Evolutionary conservation across 768 basidiomycete species (phyloP), one percentile per base, ranked within the genome.

Genomic region (Russula sp.): DNA sequence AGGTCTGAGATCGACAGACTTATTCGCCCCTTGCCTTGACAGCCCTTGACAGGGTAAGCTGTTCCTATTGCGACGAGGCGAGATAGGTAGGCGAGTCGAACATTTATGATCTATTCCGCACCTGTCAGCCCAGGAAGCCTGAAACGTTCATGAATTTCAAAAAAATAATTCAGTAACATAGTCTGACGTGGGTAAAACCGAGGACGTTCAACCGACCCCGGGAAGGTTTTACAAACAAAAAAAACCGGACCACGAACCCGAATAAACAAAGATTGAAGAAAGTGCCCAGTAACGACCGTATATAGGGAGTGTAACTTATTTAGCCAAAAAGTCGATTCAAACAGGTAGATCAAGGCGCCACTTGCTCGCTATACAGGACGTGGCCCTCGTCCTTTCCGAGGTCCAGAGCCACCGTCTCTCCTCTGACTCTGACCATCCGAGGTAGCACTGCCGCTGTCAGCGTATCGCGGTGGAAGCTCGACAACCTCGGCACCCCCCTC

Each of bases 381-480:
- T 1, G 35, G 48, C 2, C 59, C 61, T 20, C 37, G 65, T 18
- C 27, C 27, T 57, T 68, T 67, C 10, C 62, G 57, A 11, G 67
- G 44, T 18, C 9, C 10, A 34, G 57, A 1, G 31, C 45, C 55
- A 6, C 61, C 55, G 2, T 51, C 58, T 34, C 56, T 50, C 50
- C 44, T 47, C 14, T 32, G 9, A 34, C 13, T 10, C 1, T 48
- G 37, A 39, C 52, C 53, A 3, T 42, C 45, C 16, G 47, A 45
- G 13, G 47, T 9, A n/a, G 22, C 34, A 47, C 56, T 39, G 11
- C 37, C 22, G 47, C 37, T 50, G 6, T 59, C 72, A 48, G 59
- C 52, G 48, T 85, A 85, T 40, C 77, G 73, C 6, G 84, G 84
- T 7, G 84, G 85, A 10, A 86, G 75, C 72, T 86, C 85, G 10